Percentiles rank a stretch among this genome's conserved stretches.
Conservation (phyloP, 768 basidiomycete genomes). For the Gyrodon lividus region DNA sequence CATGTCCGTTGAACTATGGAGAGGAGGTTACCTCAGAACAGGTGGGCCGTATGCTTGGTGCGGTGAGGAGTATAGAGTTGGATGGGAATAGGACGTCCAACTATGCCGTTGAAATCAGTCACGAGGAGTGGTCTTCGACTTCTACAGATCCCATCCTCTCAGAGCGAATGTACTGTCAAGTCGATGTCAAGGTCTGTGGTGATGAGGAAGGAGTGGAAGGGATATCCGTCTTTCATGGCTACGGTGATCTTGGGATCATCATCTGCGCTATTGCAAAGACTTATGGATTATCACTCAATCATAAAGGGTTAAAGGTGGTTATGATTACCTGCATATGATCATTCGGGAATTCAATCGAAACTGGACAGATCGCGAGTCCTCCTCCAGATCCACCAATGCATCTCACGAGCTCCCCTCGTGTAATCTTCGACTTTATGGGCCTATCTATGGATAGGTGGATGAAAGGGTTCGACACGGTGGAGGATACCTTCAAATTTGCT, state of each 20-base stretch:
- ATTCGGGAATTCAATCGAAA: slow-evolving; percentile 24
- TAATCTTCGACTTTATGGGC: slow-evolving; percentile 56
- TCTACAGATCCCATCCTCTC: slow-evolving; percentile 5
- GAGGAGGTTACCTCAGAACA: slow-evolving; percentile 33
- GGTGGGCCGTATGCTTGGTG: slow-evolving; percentile 45
- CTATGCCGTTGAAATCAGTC: slow-evolving; percentile 51
- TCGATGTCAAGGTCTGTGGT: slow-evolving; percentile 62
- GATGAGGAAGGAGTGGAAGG: slow-evolving; percentile 51
- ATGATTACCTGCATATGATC: background rate
- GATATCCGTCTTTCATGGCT: slow-evolving; percentile 55
- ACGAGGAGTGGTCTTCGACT: slow-evolving; percentile 37
- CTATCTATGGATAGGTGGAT: slow-evolving; percentile 51
- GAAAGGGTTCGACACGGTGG: slow-evolving; percentile 53
- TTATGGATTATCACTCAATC: slow-evolving; percentile 48
- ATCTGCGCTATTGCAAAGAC: slow-evolving; percentile 54
- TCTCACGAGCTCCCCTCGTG: slow-evolving; percentile 49
- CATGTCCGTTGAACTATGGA: slow-evolving; percentile 34
- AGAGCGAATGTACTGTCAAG: slow-evolving; percentile 40
- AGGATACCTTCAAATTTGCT: slow-evolving; percentile 59
- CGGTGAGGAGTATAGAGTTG: slow-evolving; percentile 44
- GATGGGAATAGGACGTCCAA: slow-evolving; percentile 60
- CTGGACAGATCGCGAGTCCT: slow-evolving; percentile 27
- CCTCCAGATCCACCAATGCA: slow-evolving; percentile 39
- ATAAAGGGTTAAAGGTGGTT: slow-evolving; percentile 58
- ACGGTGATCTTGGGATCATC: slow-evolving; percentile 75